A percentile compares a stretch with the other conserved stretches of the same genome.
phyloP scores from a whole-genome alignment of 495 filamentous ascomycete genomes.

The Penicillium waksmanii region DNA sequence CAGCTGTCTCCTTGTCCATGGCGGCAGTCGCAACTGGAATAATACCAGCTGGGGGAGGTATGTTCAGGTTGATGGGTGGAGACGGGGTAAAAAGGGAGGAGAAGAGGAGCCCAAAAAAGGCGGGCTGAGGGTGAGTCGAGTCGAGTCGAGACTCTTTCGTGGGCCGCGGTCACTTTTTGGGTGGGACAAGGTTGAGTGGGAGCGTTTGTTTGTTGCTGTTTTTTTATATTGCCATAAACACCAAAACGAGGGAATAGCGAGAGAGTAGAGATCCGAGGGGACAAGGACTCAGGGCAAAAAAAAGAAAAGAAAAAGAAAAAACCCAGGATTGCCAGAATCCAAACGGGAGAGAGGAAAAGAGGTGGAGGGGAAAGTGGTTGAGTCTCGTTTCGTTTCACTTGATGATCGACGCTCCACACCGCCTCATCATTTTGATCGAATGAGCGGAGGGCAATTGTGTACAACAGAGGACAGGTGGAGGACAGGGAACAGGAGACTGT shows the following conservation, averaged over 20 bases:
- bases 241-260: conserved; percentile 3
- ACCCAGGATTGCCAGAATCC: conserved; percentile 24
- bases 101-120: conserved; percentile 29
- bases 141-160: conserved; percentile 25
- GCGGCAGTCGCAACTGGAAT: conserved; percentile 15
- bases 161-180: conserved; percentile 21
- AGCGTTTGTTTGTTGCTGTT: neutral
- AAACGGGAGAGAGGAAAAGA: conserved; percentile 10
- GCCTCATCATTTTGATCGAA: conserved; percentile 19
- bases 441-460: too few species aligned
- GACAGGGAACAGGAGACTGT: neutral
- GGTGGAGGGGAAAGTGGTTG: conserved; percentile 22
- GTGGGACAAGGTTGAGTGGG: conserved; percentile 7
- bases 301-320: neutral
- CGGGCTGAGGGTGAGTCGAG: conserved; percentile 14
- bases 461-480: too few species aligned
- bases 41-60: neutral
- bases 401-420: conserved; percentile 37
- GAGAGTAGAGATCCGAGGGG: neutral
- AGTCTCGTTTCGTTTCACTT: conserved; percentile 27
- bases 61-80: conserved; percentile 20
- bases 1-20: conserved; percentile 42
- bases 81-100: conserved; percentile 28
- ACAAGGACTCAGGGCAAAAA: neutral
- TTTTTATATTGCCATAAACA: conserved; percentile 1